phyloP scores from a whole-genome alignment of 345 rosid species.

The Euphorbia tirucalli region DNA sequence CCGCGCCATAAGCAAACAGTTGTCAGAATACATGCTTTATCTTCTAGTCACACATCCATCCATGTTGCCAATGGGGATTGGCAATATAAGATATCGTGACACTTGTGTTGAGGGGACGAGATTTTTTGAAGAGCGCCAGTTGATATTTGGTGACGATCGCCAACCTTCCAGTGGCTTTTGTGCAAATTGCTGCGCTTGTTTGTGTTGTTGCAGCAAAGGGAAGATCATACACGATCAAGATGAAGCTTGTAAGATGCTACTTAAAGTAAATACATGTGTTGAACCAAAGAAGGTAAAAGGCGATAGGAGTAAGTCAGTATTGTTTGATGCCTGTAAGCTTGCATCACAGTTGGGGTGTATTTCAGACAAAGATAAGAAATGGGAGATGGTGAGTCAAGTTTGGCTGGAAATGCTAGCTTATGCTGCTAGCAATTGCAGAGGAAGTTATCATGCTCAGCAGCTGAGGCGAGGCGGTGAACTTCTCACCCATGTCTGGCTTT shows the following conservation, averaged over 20 bases:
- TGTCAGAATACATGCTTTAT: constrained; percentile 25
- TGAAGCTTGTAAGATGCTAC: constrained; percentile 9
- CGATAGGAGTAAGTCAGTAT: constrained; percentile 31
- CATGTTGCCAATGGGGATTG: constrained; percentile 31
- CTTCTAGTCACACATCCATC: constrained; percentile 19
- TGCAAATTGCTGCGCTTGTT: too few species aligned
- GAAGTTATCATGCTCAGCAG: constrained; percentile 39
- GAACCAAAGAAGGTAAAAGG: constrained; percentile 19
- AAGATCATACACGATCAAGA: too few species aligned
- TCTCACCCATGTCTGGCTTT: constrained; percentile 47
- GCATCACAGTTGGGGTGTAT: not conserved
- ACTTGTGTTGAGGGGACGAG: constrained; percentile 15
- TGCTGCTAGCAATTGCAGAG: constrained; percentile 26
- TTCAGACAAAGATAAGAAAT: not conserved
- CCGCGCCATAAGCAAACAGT: constrained; percentile 1
- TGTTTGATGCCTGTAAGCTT: constrained; percentile 29
- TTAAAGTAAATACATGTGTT: constrained; percentile 12
- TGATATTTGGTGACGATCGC: too few species aligned
- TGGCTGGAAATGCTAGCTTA: constrained; percentile 28
- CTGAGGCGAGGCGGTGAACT: constrained; percentile 57
- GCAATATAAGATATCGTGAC: constrained; percentile 30
- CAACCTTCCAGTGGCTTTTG: too few species aligned
- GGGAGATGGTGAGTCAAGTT: constrained; percentile 17
- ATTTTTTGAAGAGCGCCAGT: constrained; percentile 8
- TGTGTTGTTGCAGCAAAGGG: too few species aligned